Evolutionary conservation across 371 early-diverging fungal species (phyloP), one percentile per base, ranked within the genome.

Genomic region (Mucor lusitanicus): DNA sequence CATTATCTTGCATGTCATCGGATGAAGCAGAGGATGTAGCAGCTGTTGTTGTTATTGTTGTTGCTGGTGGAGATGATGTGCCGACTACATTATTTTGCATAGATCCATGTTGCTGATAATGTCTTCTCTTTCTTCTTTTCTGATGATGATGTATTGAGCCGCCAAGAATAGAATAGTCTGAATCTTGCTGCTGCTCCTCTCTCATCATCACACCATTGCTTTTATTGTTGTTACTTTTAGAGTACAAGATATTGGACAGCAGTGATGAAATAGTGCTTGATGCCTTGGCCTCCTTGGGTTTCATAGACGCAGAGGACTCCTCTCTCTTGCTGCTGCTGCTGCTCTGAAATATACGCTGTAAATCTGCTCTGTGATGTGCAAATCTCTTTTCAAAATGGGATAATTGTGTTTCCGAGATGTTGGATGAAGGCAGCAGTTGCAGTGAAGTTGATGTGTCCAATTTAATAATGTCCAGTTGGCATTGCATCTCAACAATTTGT

Each of bases 381-480:
- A 70, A 30, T 28, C 65, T 64, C 19, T 56, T 70, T 33, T 70
- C 65, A 3, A 70, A 65, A 48, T 61, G 58, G 17, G 15, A 33
- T 53, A 44, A 15, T 27, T 39, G 30, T 6, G 8, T 19, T 42
- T 30, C 42, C 27, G 28, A 5, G 21, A 54, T 35, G 17, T 19
- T 23, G 53, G 53, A 53, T 1, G 32, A 15, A 17, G 50, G 33
- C n/a, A 63, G 13, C 3, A 37, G 40, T 21, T 66, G 27, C 13
- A 64, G 19, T 8, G 69, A 69, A 33, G 48, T 63, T 0, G 64
- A 25, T 3, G 64, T 44, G 13, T 69, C 69, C 5, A 69, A 17
- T 59, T 64, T 69, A 6, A 69, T 46, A 3, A 69, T 64, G 23
- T 69, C 69, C n/a, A 69, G 25, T 33, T 62, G 50, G 11, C 64